These are phyloP conservation scores for Ophiostoma quercus DNA, from an alignment of 2,329 filamentous ascomycete species.

Conservation along the genomic window DNA sequence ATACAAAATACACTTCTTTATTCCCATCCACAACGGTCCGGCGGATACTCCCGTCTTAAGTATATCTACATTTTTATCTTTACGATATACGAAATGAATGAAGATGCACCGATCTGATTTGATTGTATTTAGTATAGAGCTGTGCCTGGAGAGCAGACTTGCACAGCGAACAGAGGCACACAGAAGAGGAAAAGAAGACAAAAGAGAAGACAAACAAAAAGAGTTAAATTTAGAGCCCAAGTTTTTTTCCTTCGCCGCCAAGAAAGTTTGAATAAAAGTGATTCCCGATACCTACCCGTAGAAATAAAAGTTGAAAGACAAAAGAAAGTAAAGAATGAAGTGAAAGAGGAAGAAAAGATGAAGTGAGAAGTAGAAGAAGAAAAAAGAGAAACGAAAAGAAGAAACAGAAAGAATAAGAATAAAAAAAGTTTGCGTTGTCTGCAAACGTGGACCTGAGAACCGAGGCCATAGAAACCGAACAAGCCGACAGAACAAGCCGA, in stretches of 20 bases:
- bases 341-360: neutral
- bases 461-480: neutral
- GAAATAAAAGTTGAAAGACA: constrained; percentile 17
- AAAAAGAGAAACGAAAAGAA: neutral
- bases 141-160: neutral
- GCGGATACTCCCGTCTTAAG: too few relatives aligned
- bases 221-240: constrained; percentile 19
- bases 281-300: constrained; percentile 22
- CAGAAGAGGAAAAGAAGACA: neutral
- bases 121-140: neutral
- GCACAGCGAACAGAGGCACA: neutral
- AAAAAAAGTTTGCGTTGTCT: neutral
- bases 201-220: constrained; percentile 16
- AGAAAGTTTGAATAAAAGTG: constrained; percentile 15
- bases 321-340: neutral
- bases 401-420: neutral
- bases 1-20: too few relatives aligned
- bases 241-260: constrained; percentile 27
- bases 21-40: too few relatives aligned
- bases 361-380: neutral
- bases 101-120: constrained; percentile 26
- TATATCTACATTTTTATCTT: neutral
- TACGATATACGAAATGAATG: constrained; percentile 25
- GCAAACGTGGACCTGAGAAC: neutral
- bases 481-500: too few relatives aligned